phyloP scores from a whole-genome alignment of 1,284 basidiomycete genomes.

The Boletus smithii region DNA sequence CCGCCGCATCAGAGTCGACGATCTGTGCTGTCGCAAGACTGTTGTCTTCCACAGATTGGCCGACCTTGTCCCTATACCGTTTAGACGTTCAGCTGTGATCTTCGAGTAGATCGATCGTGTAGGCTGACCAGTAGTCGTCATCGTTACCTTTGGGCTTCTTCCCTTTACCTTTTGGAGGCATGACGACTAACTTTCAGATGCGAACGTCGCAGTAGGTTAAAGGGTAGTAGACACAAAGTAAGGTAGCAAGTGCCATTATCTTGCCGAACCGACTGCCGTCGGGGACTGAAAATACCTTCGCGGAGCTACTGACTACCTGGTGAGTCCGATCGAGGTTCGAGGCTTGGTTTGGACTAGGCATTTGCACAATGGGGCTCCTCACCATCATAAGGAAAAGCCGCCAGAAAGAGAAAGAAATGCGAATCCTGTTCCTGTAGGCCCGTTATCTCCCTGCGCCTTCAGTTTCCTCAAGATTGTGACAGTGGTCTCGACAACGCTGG shows the following conservation, averaged over 20 bases:
- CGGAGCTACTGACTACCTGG: too few relatives aligned
- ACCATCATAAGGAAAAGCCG: conserved; percentile 97
- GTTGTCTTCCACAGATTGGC: conserved; percentile 54
- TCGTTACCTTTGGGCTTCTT: conserved; percentile 86
- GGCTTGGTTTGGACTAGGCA: too few relatives aligned
- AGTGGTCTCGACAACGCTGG: conserved; percentile 99
- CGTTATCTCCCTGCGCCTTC: conserved; percentile 6
- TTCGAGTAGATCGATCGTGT: conserved; percentile 10
- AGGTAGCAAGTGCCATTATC: too few relatives aligned
- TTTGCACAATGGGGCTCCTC: conserved; percentile 74
- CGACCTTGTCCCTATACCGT: conserved; percentile 60
- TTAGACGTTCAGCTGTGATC: conserved; percentile 16
- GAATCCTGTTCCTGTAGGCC: conserved; percentile 88
- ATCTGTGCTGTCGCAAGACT: conserved; percentile 35
- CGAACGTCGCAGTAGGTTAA: not conserved
- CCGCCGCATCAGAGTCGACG: conserved; percentile 45
- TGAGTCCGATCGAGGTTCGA: too few relatives aligned
- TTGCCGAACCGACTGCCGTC: too few relatives aligned
- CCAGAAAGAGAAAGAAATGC: conserved; percentile 93
- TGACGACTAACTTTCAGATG: conserved; percentile 31
- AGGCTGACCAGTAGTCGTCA: conserved; percentile 75
- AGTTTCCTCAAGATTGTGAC: conserved; percentile 19
- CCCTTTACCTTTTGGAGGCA: conserved; percentile 87
- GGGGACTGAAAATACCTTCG: too few relatives aligned
- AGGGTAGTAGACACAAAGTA: not conserved